These are phyloP conservation scores for Rachicladosporium sp. DNA, from an alignment of 2,329 filamentous ascomycete genomes.

Conservation along the genomic window DNA sequence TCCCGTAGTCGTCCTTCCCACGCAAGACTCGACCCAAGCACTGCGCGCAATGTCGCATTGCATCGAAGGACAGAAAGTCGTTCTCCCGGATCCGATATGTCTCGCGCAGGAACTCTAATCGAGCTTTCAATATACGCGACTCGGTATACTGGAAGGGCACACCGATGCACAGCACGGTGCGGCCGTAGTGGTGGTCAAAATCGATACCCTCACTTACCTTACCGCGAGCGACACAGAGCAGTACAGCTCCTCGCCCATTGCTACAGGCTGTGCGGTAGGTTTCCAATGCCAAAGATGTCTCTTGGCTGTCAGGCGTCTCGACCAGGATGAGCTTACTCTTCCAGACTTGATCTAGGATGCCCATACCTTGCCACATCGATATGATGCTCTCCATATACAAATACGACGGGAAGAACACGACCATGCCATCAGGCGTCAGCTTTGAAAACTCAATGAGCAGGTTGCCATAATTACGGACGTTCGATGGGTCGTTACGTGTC, in stretches of 20 bases:
- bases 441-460: conserved; percentile 90
- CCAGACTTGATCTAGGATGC: conserved; percentile 94
- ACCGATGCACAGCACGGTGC: conserved; percentile 89
- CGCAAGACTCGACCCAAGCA: conserved; percentile 87
- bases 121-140: conserved; percentile 87
- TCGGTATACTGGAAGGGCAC: conserved; percentile 99
- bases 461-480: conserved; percentile 94
- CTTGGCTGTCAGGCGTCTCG: conserved; percentile 93
- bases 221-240: conserved; percentile 89
- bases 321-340: conserved; percentile 98
- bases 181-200: conserved; percentile 97
- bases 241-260: conserved; percentile 84
- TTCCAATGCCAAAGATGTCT: conserved; percentile 88
- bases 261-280: conserved; percentile 96
- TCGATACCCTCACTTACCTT: conserved; percentile 98
- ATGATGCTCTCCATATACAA: conserved; percentile 99
- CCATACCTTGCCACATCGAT: conserved; percentile 98
- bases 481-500: conserved; percentile 86
- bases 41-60: conserved; percentile 97
- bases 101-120: conserved; percentile 86
- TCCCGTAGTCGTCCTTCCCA: conserved; percentile 98
- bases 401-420: conserved; percentile 99
- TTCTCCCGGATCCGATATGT: conserved; percentile 95
- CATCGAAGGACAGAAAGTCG: conserved; percentile 96
- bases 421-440: conserved; percentile 89